These are phyloP conservation scores for Tetradesmus obliquus DNA, from an alignment of 139 green algal species.

Conservation along the genomic window DNA sequence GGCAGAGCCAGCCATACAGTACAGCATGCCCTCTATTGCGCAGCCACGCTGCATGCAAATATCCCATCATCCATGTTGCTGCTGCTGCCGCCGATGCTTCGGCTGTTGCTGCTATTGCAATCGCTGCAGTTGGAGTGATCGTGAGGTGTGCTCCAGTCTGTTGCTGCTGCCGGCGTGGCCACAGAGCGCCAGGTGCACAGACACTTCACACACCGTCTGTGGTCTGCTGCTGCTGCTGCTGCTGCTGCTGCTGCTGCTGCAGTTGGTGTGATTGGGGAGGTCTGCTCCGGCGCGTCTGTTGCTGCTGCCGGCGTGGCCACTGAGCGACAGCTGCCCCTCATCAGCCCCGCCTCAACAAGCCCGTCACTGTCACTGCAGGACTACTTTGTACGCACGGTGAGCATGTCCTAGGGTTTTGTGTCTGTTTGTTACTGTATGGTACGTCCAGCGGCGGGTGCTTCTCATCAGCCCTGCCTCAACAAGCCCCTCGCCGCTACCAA, in stretches of 20 bases:
- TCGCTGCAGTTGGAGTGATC: no score
- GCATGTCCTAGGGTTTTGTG: neutral
- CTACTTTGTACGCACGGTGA: constrained; percentile 9
- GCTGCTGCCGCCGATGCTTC: no score
- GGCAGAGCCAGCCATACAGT: no score
- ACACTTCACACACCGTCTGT: neutral
- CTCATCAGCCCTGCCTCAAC: no score
- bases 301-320: constrained; percentile 26
- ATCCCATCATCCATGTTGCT: no score
- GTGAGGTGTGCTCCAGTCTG: no score
- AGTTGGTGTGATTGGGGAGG: constrained; percentile 30
- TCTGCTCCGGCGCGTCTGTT: constrained; percentile 17
- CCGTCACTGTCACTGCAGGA: neutral
- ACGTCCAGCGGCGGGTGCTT: no score
- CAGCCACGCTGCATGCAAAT: no score
- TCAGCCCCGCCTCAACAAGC: constrained; percentile 24
- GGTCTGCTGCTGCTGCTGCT: neutral
- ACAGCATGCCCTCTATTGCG: no score
- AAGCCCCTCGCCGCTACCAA: no score
- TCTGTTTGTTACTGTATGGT: no score
- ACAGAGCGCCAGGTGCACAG: neutral
- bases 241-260: constrained; percentile 16
- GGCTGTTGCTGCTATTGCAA: no score
- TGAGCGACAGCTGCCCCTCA: neutral
- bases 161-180: neutral